Evolutionary conservation across 2,329 filamentous ascomycete genomes (phyloP).

Genomic region (Rhynchosporium agropyri): DNA sequence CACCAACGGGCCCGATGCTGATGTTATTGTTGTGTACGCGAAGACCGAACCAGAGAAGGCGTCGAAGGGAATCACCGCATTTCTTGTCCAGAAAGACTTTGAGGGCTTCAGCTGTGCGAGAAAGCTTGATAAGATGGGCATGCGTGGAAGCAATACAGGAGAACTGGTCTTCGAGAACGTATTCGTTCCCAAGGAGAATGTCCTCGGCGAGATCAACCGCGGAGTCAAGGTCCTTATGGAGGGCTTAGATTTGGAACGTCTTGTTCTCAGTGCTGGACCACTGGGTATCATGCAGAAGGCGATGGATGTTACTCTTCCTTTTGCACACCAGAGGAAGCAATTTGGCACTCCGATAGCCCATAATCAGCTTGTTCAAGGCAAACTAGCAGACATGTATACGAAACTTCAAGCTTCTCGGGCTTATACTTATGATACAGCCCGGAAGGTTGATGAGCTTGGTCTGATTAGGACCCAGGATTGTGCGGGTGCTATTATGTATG

Average conservation of each 20-base stretch:
- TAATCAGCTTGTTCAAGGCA: constrained; percentile 91
- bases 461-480: constrained; percentile 85
- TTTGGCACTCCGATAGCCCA: constrained; percentile 85
- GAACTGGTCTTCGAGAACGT: constrained; percentile 90
- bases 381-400: constrained; percentile 96
- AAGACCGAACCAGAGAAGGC: constrained; percentile 82
- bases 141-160: constrained; percentile 95
- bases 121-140: constrained; percentile 97
- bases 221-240: constrained; percentile 95
- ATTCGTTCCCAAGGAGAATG: constrained; percentile 81
- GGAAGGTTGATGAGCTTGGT: constrained; percentile 75
- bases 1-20: constrained; percentile 95
- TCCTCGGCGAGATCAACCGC: constrained; percentile 77
- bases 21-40: constrained; percentile 92
- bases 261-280: constrained; percentile 89
- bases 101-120: constrained; percentile 83
- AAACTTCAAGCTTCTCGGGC: constrained; percentile 82
- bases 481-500: constrained; percentile 90
- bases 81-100: constrained; percentile 73
- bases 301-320: constrained; percentile 84
- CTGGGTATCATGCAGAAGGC: constrained; percentile 93
- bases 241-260: constrained; percentile 87
- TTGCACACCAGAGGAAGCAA: constrained; percentile 85
- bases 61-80: constrained; percentile 92
- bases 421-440: constrained; percentile 85